These are phyloP conservation scores for Psilocybe cubensis DNA, from an alignment of 768 basidiomycete genomes.

Conservation along the genomic window DNA sequence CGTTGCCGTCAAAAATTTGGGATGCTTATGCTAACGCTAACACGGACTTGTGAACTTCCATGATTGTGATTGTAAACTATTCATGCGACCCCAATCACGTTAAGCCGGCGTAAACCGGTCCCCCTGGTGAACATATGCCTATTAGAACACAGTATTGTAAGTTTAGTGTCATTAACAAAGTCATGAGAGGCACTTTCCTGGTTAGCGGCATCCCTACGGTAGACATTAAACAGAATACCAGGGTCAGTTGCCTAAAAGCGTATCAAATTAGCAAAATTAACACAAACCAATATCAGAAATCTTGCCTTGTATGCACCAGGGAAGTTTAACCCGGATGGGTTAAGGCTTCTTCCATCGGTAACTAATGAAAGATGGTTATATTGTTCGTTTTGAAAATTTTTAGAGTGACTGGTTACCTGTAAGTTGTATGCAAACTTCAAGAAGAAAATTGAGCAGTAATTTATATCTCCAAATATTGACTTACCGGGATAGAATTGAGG, in stretches of 20 bases:
- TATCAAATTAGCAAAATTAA: neutral
- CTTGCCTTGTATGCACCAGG: slow-evolving; percentile 37
- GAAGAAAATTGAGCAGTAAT: neutral
- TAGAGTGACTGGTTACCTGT: slow-evolving; percentile 22
- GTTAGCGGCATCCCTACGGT: slow-evolving; percentile 39
- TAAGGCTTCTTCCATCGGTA: slow-evolving; percentile 37
- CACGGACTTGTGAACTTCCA: no score
- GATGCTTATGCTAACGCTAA: no score
- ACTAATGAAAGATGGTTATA: slow-evolving; percentile 21
- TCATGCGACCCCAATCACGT: slow-evolving; percentile 12
- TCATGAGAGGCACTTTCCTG: slow-evolving; percentile 19
- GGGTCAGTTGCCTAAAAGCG: slow-evolving; percentile 32
- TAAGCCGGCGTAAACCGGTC: slow-evolving; percentile 35
- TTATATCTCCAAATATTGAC: neutral
- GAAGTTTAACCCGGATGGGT: slow-evolving; percentile 40
- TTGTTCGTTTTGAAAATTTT: neutral
- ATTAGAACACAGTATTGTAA: neutral
- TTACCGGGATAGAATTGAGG: slow-evolving; percentile 40
- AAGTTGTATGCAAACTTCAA: slow-evolving; percentile 38
- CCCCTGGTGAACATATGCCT: slow-evolving; percentile 38
- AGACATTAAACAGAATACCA: slow-evolving; percentile 38
- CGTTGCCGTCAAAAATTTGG: no score
- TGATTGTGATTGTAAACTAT: neutral
- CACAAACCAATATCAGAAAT: neutral
- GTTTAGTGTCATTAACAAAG: neutral